A percentile compares a stretch with the other conserved stretches of the same genome.
These are phyloP conservation scores for Telfairia occidentalis DNA, from an alignment of 331 rosid genomes.

Conservation along the genomic window DNA sequence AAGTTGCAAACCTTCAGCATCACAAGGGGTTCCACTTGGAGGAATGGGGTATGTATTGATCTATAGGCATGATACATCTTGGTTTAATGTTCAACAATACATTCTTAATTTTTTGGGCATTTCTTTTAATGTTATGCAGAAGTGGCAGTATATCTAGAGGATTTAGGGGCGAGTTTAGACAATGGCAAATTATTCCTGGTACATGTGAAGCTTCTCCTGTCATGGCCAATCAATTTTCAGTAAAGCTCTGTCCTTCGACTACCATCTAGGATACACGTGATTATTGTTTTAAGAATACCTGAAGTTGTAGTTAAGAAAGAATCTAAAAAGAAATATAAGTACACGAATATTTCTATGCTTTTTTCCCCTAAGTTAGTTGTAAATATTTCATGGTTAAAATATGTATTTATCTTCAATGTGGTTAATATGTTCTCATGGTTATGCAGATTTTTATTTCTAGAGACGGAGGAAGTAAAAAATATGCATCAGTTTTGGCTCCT, in stretches of 20 bases:
- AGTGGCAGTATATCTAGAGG: conserved; percentile 99
- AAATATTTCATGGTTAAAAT: neutral
- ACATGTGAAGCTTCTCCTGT: conserved; percentile 78
- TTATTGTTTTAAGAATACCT: neutral
- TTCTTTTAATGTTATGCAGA: conserved; percentile 28
- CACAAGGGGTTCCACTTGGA: conserved; percentile 99
- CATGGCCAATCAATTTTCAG: conserved; percentile 98
- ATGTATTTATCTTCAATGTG: conserved; percentile 9
- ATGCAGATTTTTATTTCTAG: conserved; percentile 85
- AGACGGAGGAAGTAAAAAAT: conserved; percentile 83
- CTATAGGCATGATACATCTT: neutral
- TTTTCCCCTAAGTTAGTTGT: neutral
- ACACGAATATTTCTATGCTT: neutral
- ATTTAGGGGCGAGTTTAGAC: conserved; percentile 95
- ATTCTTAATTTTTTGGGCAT: conserved; percentile 18
- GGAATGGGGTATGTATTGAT: conserved; percentile 83
- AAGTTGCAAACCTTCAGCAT: conserved; percentile 94
- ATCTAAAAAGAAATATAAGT: neutral
- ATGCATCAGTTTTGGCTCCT: conserved; percentile 94
- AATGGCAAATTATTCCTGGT: conserved; percentile 94
- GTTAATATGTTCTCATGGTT: conserved; percentile 17
- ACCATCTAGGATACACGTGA: neutral
- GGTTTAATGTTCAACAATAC: neutral
- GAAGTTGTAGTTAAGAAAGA: neutral
- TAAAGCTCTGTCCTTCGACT: conserved; percentile 28